These are phyloP conservation scores for Candida nemodendra DNA, from an alignment of 805 yeast genomes.

Conservation along the genomic window DNA sequence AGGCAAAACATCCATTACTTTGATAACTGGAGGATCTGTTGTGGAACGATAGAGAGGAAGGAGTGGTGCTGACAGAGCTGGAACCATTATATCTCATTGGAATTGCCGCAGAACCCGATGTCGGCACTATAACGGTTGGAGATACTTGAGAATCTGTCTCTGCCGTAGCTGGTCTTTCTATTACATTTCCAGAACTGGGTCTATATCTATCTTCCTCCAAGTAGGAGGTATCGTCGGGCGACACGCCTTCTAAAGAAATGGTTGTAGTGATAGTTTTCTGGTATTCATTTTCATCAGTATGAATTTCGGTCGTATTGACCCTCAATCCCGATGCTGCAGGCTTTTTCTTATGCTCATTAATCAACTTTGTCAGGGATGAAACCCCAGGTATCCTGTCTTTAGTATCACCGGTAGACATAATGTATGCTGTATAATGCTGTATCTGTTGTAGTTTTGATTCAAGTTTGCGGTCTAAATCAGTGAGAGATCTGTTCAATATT, in stretches of 20 bases:
- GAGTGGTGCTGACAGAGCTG: constrained; percentile 6
- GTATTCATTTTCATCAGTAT: constrained; percentile 19
- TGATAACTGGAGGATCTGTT: constrained; percentile 15
- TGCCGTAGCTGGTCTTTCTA: not conserved
- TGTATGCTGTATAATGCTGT: too few species aligned
- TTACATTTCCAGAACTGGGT: constrained; percentile 4
- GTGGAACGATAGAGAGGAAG: constrained; percentile 11
- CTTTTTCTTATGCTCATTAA: constrained; percentile 28
- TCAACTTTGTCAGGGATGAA: constrained; percentile 35
- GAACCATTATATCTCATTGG: not conserved
- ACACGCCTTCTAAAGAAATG: constrained; percentile 33
- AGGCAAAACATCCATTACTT: constrained; percentile 32
- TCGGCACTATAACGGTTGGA: not conserved
- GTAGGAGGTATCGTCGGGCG: constrained; percentile 27
- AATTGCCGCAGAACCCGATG: not conserved
- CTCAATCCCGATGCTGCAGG: constrained; percentile 20
- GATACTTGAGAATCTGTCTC: not conserved
- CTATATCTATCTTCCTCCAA: constrained; percentile 13
- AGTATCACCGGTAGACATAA: constrained; percentile 10
- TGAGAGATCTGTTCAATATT: too few species aligned
- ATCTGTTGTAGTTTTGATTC: too few species aligned
- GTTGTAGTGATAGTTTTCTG: constrained; percentile 34
- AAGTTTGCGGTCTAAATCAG: too few species aligned
- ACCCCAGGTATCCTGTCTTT: constrained; percentile 23
- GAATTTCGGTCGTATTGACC: constrained; percentile 14